Evolutionary conservation across 106 monocot species (phyloP).

Genomic region (Narthecium ossifragum): DNA sequence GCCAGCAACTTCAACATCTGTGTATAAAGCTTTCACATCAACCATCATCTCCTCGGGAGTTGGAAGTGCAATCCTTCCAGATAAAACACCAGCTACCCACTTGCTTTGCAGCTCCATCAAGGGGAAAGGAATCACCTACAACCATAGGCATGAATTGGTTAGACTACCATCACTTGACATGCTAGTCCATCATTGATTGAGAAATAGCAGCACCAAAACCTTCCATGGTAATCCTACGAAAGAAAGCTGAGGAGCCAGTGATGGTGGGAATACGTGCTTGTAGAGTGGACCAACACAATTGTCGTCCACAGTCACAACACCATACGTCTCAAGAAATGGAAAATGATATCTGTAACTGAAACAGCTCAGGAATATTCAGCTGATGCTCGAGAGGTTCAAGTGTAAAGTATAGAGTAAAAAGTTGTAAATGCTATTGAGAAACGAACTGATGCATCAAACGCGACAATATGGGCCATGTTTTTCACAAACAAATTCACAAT

Average conservation of each 20-base stretch:
- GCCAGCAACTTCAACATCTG: conserved; percentile 39
- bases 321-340: conserved; percentile 68
- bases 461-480: too few relatives aligned
- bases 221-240: conserved; percentile 94
- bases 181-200: too few relatives aligned
- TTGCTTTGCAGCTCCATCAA: conserved; percentile 87
- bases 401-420: too few relatives aligned
- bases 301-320: conserved; percentile 72
- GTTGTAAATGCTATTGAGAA: too few relatives aligned
- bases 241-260: conserved; percentile 59
- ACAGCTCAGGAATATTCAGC: too few relatives aligned
- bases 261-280: conserved; percentile 84
- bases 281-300: conserved; percentile 87
- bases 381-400: too few relatives aligned
- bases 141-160: background rate
- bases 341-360: conserved; percentile 83
- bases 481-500: too few relatives aligned
- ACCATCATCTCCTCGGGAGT: conserved; percentile 68
- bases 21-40: conserved; percentile 49
- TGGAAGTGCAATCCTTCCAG: conserved; percentile 63
- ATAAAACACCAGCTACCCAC: conserved; percentile 82
- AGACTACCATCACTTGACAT: background rate
- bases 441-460: too few relatives aligned
- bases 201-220: too few relatives aligned
- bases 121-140: conserved; percentile 72